Conservation (phyloP, 345 rosid species). For the Carallia brachiata region DNA sequence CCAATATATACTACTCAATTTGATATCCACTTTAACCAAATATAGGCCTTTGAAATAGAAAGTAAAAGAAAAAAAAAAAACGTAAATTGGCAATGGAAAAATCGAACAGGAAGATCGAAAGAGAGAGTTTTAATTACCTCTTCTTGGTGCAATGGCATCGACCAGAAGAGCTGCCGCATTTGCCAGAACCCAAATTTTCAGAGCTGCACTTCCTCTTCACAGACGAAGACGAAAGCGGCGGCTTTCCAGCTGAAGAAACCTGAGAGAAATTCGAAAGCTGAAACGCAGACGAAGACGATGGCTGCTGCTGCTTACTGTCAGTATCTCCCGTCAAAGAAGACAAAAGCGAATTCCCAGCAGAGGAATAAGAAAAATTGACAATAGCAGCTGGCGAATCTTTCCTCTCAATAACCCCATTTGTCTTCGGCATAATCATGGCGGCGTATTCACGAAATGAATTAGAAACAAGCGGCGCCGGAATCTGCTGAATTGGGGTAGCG, state of each 20-base stretch:
- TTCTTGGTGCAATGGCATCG: conserved; percentile 96
- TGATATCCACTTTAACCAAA: background rate
- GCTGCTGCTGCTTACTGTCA: conserved; percentile 37
- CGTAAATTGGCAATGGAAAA: no score
- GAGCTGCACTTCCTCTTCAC: conserved; percentile 78
- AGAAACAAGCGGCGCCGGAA: conserved; percentile 10
- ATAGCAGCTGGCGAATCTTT: conserved; percentile 59
- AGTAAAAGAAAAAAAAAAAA: background rate
- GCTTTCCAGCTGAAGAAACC: conserved; percentile 58
- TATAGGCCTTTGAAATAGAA: background rate
- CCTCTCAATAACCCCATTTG: conserved; percentile 32
- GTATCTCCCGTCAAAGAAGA: conserved; percentile 54
- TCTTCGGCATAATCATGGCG: conserved; percentile 16
- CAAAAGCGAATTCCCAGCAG: conserved; percentile 47
- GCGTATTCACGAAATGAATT: conserved; percentile 15
- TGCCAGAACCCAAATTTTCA: conserved; percentile 54
- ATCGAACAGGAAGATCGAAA: no score
- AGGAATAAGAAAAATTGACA: conserved; percentile 54
- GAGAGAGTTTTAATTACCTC: conserved; percentile 25
- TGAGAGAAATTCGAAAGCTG: conserved; percentile 53
- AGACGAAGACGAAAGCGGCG: conserved; percentile 62
- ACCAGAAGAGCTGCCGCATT: conserved; percentile 59
- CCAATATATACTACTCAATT: background rate
- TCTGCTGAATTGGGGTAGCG: conserved; percentile 77
- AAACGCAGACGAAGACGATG: conserved; percentile 55